Conservation (phyloP, 106 monocot species). For the Phalaenopsis aphrodite region DNA sequence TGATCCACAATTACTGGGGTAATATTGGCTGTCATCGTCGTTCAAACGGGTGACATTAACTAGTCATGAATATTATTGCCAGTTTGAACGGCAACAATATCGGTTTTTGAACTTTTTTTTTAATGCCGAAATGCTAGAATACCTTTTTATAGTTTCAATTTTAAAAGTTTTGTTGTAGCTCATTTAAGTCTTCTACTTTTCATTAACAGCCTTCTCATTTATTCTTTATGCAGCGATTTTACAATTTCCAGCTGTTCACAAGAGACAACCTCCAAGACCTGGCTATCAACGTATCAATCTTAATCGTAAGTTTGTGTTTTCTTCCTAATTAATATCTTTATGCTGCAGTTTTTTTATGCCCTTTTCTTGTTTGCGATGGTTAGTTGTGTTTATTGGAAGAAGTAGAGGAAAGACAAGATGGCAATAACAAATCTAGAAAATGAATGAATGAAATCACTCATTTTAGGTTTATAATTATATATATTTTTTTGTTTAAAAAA, state of each 20-base stretch:
- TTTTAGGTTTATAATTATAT: no score
- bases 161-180: neutral
- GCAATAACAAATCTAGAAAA: no score
- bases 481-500: no score
- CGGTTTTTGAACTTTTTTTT: no score
- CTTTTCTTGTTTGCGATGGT: neutral
- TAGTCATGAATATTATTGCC: no score
- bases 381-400: neutral
- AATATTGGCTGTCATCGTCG: no score
- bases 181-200: neutral
- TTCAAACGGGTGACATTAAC: no score
- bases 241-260: conserved; percentile 57
- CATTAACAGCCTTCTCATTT: neutral
- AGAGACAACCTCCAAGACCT: conserved; percentile 58
- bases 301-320: conserved; percentile 50
- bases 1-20: no score
- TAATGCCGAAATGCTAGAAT: no score
- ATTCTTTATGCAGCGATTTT: conserved; percentile 57
- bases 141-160: neutral
- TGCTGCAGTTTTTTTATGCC: neutral
- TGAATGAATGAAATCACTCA: no score
- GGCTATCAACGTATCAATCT: conserved; percentile 71
- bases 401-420: no score
- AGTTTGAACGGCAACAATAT: no score
- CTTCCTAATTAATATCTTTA: neutral